phyloP scores from a whole-genome alignment of 1,139 yeast genomes.

The Yamadazyma pseudoaaseri region DNA sequence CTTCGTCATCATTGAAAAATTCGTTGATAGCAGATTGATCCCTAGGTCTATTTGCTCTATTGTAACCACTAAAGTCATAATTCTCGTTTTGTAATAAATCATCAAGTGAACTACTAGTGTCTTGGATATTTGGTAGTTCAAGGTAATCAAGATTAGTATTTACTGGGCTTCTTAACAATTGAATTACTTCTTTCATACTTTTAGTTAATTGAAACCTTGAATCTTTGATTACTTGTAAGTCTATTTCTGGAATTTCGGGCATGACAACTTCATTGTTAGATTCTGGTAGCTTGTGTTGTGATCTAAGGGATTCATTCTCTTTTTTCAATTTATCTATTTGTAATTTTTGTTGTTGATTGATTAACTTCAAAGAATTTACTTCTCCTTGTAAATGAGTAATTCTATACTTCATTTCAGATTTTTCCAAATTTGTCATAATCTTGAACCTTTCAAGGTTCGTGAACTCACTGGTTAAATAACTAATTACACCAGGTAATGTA shows the following conservation, averaged over 20 bases:
- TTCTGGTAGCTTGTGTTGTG: conserved; percentile 2
- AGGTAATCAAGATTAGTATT: conserved; percentile 15
- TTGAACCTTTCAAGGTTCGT: conserved; percentile 58
- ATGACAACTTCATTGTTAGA: background rate
- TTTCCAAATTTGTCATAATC: conserved; percentile 55
- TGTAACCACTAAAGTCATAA: conserved; percentile 13
- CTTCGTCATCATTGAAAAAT: conserved; percentile 9
- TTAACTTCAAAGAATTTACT: conserved; percentile 41
- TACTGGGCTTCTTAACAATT: conserved; percentile 37
- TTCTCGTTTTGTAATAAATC: conserved; percentile 18
- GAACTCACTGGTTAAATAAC: conserved; percentile 59
- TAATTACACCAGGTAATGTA: conserved; percentile 65
- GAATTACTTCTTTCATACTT: conserved; percentile 43
- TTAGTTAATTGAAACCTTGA: conserved; percentile 39
- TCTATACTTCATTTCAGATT: conserved; percentile 54
- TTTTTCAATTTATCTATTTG: conserved; percentile 30
- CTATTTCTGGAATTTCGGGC: conserved; percentile 36
- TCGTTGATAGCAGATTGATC: conserved; percentile 6
- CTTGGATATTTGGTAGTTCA: conserved; percentile 15
- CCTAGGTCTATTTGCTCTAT: conserved; percentile 5
- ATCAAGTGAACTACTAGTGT: conserved; percentile 16
- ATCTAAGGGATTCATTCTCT: conserved; percentile 7
- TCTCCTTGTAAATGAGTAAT: conserved; percentile 57
- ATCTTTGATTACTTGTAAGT: conserved; percentile 36
- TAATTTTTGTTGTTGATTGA: conserved; percentile 34